phyloP scores from a whole-genome alignment of 805 yeast genomes.

The Wickerhamomyces ciferrii region DNA sequence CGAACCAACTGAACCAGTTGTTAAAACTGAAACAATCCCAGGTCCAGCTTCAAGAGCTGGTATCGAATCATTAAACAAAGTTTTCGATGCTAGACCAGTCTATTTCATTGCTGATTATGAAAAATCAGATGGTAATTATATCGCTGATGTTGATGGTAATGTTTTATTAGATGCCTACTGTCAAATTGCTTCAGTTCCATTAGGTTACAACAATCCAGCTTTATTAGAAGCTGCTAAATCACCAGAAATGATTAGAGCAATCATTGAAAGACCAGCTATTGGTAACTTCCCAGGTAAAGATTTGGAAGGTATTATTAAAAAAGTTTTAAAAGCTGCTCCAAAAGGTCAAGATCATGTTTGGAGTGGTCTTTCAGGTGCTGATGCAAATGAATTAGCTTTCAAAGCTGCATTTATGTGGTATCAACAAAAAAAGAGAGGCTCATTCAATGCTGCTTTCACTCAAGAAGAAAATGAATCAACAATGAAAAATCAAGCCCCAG shows the following conservation, averaged over 20 bases:
- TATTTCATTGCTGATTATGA: slow-evolving; percentile 74
- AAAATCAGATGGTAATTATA: slow-evolving; percentile 74
- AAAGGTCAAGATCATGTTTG: slow-evolving; percentile 70
- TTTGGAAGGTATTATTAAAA: slow-evolving; percentile 44
- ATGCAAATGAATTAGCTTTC: slow-evolving; percentile 85
- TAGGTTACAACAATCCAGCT: slow-evolving; percentile 83
- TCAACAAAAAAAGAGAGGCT: slow-evolving; percentile 65
- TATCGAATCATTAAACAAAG: slow-evolving; percentile 48
- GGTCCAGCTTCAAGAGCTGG: slow-evolving; percentile 65
- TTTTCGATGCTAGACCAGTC: slow-evolving; percentile 68
- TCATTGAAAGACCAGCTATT: slow-evolving; percentile 79
- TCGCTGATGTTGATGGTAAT: slow-evolving; percentile 80
- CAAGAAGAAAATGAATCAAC: slow-evolving; percentile 64
- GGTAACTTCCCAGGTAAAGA: slow-evolving; percentile 78
- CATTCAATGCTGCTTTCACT: slow-evolving; percentile 45
- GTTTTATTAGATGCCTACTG: slow-evolving; percentile 68
- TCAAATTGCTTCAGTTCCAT: slow-evolving; percentile 80
- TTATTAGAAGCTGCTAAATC: slow-evolving; percentile 63
- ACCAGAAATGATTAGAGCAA: slow-evolving; percentile 64
- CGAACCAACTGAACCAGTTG: slow-evolving; percentile 72
- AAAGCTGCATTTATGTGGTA: slow-evolving; percentile 85
- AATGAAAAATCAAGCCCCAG: slow-evolving; percentile 83
- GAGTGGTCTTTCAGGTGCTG: slow-evolving; percentile 82
- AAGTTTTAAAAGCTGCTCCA: slow-evolving; percentile 64
- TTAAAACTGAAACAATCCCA: slow-evolving; percentile 58